Base-by-base conservation (phyloP, 495 filamentous ascomycete genomes). In the Daldinia caldariorum region DNA sequence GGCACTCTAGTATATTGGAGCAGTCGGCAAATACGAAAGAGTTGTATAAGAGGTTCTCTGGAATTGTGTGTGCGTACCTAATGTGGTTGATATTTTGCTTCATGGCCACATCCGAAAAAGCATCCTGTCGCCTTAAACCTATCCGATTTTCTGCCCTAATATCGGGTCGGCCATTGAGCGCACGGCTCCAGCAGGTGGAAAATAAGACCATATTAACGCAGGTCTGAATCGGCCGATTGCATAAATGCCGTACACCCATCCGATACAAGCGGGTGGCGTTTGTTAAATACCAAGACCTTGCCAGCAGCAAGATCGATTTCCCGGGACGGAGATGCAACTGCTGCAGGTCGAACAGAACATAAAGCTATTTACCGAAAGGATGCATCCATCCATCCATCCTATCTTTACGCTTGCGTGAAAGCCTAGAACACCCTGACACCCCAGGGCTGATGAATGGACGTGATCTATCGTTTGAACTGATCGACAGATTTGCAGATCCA, bases 171-270 rank as follows among this genome's bases (percentile, higher is more conserved):
- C 31, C 66, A 60, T 67, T 58, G 58, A 51, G 63, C 50, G 58
- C 58, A 57, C 70, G 57, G 70, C 61, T 61, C 32, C 43, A 67
- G 61, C 49, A 67, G 69, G 51, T 69, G 61, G 61, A 61, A 66
- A 66, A 73, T 70, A 61, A 70, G 45, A 55, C 66, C 58, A 73
- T 70, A 70, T 51, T 63, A 61, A 53, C 53, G 51, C 56, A 31
- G 66, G 66, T 73, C 70, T 70, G 58, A 73, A 73, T 69, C 70
- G 70, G 70, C 66, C 66, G 66, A 70, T 70, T 70, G 70, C 70
- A 73, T 68, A 9, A 9, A 73, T 70, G 70, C 34, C 35, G 70
- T 73, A 57, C 70, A 31, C 66, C 70, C 70, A 67, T 73, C 66
- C 62, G 70, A 59, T 59, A 63, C 29, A 58, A 62, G 58, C 62